Evolutionary conservation across 352 stramenopile genomes (phyloP).

Genomic region (Phytopythium ostracodes): DNA sequence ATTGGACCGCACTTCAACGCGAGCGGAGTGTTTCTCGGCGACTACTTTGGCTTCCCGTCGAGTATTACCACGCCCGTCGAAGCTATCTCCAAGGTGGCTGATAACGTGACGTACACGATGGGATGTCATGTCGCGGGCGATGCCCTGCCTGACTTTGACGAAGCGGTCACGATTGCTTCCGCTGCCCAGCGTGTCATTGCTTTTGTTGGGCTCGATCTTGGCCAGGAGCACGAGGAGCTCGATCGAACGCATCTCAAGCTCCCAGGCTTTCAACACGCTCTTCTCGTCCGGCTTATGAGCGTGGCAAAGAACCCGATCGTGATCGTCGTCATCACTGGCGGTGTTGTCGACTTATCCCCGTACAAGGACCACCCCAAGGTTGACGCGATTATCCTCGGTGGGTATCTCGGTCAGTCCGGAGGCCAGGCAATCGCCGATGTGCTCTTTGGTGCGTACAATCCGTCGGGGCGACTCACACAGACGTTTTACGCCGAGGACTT

Average conservation of each 20-base stretch:
- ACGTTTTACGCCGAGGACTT: constrained; percentile 68
- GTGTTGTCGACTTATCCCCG: constrained; percentile 61
- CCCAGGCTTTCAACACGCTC: constrained; percentile 52
- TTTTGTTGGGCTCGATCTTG: constrained; percentile 65
- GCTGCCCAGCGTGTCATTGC: constrained; percentile 44
- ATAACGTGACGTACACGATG: constrained; percentile 31
- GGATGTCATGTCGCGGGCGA: constrained; percentile 56
- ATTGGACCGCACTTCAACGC: constrained; percentile 79
- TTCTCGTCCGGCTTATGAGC: constrained; percentile 51
- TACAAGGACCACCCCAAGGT: constrained; percentile 61
- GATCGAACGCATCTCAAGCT: constrained; percentile 61
- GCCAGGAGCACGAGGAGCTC: constrained; percentile 60
- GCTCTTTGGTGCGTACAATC: constrained; percentile 70
- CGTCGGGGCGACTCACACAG: constrained; percentile 57
- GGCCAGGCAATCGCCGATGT: constrained; percentile 72
- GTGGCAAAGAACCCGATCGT: constrained; percentile 51
- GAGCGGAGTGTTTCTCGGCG: constrained; percentile 52
- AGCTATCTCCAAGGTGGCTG: constrained; percentile 26
- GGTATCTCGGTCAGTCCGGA: constrained; percentile 64
- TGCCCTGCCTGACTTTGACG: constrained; percentile 40
- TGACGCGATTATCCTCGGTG: constrained; percentile 59
- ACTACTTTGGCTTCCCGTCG: constrained; percentile 66
- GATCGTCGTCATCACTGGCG: constrained; percentile 77
- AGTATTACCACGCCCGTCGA: constrained; percentile 61
- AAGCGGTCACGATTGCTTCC: constrained; percentile 33